phyloP scores from a whole-genome alignment of 306 rosid genomes.

The Mucuna pruriens region DNA sequence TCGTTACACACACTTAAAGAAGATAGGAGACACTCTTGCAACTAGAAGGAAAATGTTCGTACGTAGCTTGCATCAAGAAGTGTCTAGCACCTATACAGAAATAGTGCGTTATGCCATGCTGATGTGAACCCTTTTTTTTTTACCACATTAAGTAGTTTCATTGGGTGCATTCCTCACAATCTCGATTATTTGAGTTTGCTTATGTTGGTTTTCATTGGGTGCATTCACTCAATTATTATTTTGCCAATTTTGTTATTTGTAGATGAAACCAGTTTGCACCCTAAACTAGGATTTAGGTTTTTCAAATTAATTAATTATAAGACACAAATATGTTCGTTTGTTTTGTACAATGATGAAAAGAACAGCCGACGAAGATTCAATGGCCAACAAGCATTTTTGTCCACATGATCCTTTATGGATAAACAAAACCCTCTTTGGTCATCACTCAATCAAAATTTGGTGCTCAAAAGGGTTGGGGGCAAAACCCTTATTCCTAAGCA shows the following conservation, averaged over 20 bases:
- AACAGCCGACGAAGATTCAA: neutral
- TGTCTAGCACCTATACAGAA: neutral
- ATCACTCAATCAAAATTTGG: neutral
- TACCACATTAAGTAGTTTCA: neutral
- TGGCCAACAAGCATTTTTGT: neutral
- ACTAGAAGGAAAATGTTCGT: neutral
- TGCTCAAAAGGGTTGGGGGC: neutral
- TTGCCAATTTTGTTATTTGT: too few relatives aligned
- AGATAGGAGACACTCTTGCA: neutral
- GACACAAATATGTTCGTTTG: too few relatives aligned
- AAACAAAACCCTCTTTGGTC: neutral
- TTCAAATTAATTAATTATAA: neutral
- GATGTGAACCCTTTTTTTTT: neutral
- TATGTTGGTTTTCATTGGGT: too few relatives aligned
- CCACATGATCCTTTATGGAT: neutral
- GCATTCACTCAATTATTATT: too few relatives aligned
- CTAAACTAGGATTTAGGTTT: neutral
- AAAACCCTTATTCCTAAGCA: too few relatives aligned
- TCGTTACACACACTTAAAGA: neutral
- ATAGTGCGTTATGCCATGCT: neutral
- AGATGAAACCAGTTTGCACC: too few relatives aligned
- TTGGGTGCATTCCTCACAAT: too few relatives aligned
- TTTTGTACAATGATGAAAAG: neutral
- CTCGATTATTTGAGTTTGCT: too few relatives aligned
- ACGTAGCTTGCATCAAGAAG: neutral